Evolutionary conservation across 108 stramenopile genomes (phyloP).

Genomic region (Cyclostephanos invisitatus): DNA sequence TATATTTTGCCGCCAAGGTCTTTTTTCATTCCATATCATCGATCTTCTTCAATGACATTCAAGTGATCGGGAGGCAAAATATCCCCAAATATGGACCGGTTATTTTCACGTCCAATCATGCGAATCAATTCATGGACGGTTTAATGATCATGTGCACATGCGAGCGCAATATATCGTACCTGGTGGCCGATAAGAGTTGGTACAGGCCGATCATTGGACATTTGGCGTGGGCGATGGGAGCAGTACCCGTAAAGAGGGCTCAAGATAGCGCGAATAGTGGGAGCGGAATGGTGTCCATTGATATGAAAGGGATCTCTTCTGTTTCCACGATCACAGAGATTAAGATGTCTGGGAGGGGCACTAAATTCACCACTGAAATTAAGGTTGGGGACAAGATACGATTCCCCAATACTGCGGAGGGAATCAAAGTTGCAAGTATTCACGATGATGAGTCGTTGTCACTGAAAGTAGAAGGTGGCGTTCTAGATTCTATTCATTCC

Average conservation of each 20-base stretch:
- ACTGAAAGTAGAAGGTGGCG: constrained; percentile 38
- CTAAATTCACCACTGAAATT: constrained; percentile 58
- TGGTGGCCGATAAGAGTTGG: constrained; percentile 94
- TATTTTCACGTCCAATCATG: constrained; percentile 95
- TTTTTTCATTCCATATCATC: constrained; percentile 87
- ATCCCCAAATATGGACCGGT: constrained; percentile 92
- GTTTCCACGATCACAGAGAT: constrained; percentile 24
- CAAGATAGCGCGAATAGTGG: constrained; percentile 83
- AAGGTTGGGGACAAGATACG: constrained; percentile 82
- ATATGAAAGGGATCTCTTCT: constrained; percentile 10
- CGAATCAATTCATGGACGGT: constrained; percentile 97
- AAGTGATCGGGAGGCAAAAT: constrained; percentile 89
- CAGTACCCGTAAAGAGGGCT: constrained; percentile 92
- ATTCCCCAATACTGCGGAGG: constrained; percentile 48
- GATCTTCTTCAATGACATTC: constrained; percentile 88
- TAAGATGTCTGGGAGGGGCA: constrained; percentile 58
- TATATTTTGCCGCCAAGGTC: constrained; percentile 82
- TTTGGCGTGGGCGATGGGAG: constrained; percentile 91
- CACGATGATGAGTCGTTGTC: constrained; percentile 58
- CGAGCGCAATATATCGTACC: constrained; percentile 84
- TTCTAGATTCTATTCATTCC: constrained; percentile 36
- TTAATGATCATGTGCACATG: constrained; percentile 89
- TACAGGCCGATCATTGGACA: constrained; percentile 89
- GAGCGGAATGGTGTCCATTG: constrained; percentile 51
- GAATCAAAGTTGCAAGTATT: constrained; percentile 71